phyloP scores from a whole-genome alignment of 805 yeast species.

The Myxozyma nipponensis region DNA sequence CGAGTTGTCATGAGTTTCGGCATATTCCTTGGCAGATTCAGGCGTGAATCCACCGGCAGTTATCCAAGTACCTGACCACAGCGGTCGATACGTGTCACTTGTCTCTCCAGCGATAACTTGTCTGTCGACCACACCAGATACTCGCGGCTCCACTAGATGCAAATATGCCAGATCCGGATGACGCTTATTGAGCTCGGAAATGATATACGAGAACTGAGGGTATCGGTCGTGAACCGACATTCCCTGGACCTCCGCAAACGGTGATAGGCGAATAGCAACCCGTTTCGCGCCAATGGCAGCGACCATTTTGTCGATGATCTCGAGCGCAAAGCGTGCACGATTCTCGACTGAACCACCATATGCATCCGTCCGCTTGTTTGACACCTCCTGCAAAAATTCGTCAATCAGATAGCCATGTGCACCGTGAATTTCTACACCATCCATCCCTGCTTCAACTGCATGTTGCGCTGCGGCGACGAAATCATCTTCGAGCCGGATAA shows the following conservation, averaged over 20 bases:
- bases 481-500: slow-evolving; percentile 41
- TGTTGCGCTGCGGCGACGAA: slow-evolving; percentile 48
- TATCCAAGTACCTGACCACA: slow-evolving; percentile 27
- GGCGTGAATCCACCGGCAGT: slow-evolving; percentile 29
- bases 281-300: slow-evolving; percentile 41
- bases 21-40: slow-evolving; percentile 16
- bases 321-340: slow-evolving; percentile 49
- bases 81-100: slow-evolving; percentile 12
- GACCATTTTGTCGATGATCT: slow-evolving; percentile 47
- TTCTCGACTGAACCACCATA: slow-evolving; percentile 64
- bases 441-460: slow-evolving; percentile 53
- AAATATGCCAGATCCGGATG: slow-evolving; percentile 42
- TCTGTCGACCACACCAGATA: slow-evolving; percentile 31
- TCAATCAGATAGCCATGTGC: slow-evolving; percentile 60
- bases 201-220: slow-evolving; percentile 17
- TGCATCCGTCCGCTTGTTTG: slow-evolving; percentile 56
- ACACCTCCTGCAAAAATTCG: slow-evolving; percentile 45
- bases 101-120: slow-evolving; percentile 12
- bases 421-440: slow-evolving; percentile 61
- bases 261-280: slow-evolving; percentile 37
- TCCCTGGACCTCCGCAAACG: slow-evolving; percentile 36
- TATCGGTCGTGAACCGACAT: slow-evolving; percentile 26
- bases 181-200: slow-evolving; percentile 38
- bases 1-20: slow-evolving; percentile 14
- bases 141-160: slow-evolving; percentile 48